Evolutionary conservation across 495 filamentous ascomycete species (phyloP), one percentile per base, ranked within the genome.

Genomic region (Aspergillus cristatus): DNA sequence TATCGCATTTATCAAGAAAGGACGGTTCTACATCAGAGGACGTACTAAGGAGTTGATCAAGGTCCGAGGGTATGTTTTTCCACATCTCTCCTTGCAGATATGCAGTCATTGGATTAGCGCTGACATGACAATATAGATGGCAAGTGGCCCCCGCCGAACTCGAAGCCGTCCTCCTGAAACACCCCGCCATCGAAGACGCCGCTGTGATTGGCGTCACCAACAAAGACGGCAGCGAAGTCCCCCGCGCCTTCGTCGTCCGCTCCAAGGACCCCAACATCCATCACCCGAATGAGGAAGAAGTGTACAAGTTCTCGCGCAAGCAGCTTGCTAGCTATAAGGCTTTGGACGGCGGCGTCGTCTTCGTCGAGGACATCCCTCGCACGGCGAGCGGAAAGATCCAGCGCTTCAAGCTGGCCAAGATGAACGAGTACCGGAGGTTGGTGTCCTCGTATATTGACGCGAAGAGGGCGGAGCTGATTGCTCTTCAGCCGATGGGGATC

Each of bases 61-160:
- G 68, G 83, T 71, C 37, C 45, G 64, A 52, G 63, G 63, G 63
- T 69, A 53, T 35, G 58, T 37, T 16, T 26, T 29, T 24, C n/a
- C 16, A 14, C 20, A 17, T 33, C 28, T 37, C 14, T 37, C 18
- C 24, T 26, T 24, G 12, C 39, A 18, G 22, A 25, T 33, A 15
- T n/a, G 10, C 22, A 12, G 18, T 8, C 5, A 30, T 4, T 30
- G 5, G 5, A 6, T 13, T 14, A 37, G 29, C 15, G 12, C 28
- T 15, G 18, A 24, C 29, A 34, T 15, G 18, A 24, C 29, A 11
- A 12, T 35, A 11, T 28, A 67, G 63, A 40, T 67, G 63, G 48
- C 89, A 94, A 61, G 85, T 96, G 3, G 82, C 86, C 2, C 88
- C 88, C 0, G 85, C 88, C 0, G 88, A 96, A 62, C 60, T 96